Evolutionary conservation across 2,329 filamentous ascomycete species (phyloP), one percentile per base, ranked within the genome.

Genomic region (Chaetoscypha palmicola): DNA sequence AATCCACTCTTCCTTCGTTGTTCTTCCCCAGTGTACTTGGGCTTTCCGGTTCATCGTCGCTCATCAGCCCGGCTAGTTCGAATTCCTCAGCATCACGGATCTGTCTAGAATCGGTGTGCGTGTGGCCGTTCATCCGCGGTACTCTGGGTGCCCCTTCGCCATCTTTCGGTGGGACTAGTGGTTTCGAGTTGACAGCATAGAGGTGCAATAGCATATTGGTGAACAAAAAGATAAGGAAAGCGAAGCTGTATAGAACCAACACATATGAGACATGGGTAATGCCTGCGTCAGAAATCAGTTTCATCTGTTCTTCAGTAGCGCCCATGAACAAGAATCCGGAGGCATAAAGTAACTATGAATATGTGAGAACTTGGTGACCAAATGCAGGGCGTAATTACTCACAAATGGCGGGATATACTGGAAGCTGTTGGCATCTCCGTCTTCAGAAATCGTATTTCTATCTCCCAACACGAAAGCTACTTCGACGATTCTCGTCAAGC

Each of bases 281-380:
- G 47, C 81, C 74, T 0, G 86, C 83, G 30, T 77, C 70, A 31
- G 78, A 74, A 4, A 97, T 71, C 1, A 96, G 70, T 17, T 72
- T 60, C 86, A 97, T 95, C 66, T 97, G 92, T 67, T 98, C 90
- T 63, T 97, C 92, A 1, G 89, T 97, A 12, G 92, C 91, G 23
- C 88, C 86, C 89, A 97, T 94, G 69, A 98, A 98, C 31, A 98
- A 74, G 68, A 97, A 95, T 1, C 92, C 92, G 3, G 90, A 85
- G 4, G 90, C 89, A 59, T 86, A 94, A 21, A 98, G 76, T 31
- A 97, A 74, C 89, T 94, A 12, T 12, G 24, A 48, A 9, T 8
- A 38, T 11, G 19, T 64, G 51, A 62, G 59, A 55, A 42, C 11
- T 28, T 57, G 9, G 22, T 50, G n/a, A 20, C 23, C 2, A 37